Percentiles rank a stretch among this genome's conserved stretches.
Evolutionary conservation across 176 grass and related monocot species (phyloP).

Genomic region (Musa itinerans): DNA sequence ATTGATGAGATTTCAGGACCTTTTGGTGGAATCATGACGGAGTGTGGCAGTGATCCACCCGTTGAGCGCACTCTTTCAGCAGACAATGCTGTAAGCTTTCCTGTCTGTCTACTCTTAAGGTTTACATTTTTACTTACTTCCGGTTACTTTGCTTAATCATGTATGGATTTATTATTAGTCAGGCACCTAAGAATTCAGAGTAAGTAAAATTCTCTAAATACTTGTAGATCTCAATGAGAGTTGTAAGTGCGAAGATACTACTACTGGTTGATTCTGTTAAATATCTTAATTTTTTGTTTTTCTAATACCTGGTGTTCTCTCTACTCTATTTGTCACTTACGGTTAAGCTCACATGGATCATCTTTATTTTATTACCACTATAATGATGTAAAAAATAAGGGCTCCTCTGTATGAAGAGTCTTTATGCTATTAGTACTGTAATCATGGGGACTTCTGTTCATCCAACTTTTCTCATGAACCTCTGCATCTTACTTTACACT

Average conservation of each 20-base stretch:
- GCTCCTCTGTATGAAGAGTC: no score
- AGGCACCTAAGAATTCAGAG: not conserved
- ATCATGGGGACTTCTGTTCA: no score
- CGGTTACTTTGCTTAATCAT: not conserved
- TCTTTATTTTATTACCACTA: no score
- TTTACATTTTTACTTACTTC: not conserved
- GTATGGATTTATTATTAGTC: not conserved
- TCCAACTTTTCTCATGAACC: no score
- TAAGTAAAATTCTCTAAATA: not conserved
- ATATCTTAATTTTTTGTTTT: not conserved
- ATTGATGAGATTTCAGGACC: slow-evolving; percentile 51
- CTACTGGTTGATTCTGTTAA: not conserved
- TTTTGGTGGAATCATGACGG: slow-evolving; percentile 63
- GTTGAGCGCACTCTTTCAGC: slow-evolving; percentile 67
- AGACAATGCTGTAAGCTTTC: slow-evolving; percentile 76
- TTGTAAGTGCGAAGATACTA: not conserved
- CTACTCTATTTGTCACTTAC: not conserved
- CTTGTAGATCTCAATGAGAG: not conserved
- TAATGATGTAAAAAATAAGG: no score
- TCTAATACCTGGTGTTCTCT: not conserved
- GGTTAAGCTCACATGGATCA: not conserved
- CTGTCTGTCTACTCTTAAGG: not conserved
- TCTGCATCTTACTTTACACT: no score
- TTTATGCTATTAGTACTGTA: no score
- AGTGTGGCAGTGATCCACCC: slow-evolving; percentile 68